Base-by-base conservation (phyloP, 192 early-diverging fungal genomes). In the Nowakowskiella sp. region DNA sequence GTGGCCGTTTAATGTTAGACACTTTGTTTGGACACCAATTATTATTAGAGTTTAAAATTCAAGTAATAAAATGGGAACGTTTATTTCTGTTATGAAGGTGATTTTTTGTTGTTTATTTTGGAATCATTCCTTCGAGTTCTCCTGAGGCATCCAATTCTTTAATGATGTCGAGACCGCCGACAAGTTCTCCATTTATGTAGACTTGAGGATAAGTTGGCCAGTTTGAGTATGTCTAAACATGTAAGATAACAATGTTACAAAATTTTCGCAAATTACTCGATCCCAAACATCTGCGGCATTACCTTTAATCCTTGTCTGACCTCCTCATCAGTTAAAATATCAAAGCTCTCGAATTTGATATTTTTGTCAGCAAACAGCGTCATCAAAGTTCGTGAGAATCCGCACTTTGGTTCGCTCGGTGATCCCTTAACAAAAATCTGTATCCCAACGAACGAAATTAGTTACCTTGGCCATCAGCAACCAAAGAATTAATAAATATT, bases 151-250 rank as follows among this genome's bases (percentile, higher is more conserved):
- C 76, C 87, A 98, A 81, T 65, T 96, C 92, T 43, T 85, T 81
- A 25, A 98, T 81, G 73, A 98, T 92, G 63, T 98, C 94, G 59
- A 96, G 68, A 21, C 94, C 94, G 31, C 94, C 94, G 22, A 90
- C 51, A 23, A 98, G 71, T 65, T 98, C 92, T 39, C 94, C 89
- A 47, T 89, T 80, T 58, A 87, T 78, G 59, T 94, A 97, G 4
- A 97, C 67, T 45, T 79, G 77, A 16, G 77, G 77, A 49, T 64
- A 80, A 9, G 77, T 80, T 1, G 77, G 77, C 77, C 77, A 80
- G 45, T 66, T 58, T 32, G 49, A 58, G 53, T 57, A 77, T 9
- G 46, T 49, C 64, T 65, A 27, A 0, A 42, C 7, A 19, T 39
- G 36, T n/a, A 39, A 39, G 36, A 13, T 39, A 13, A 39, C 19